Evolutionary conservation across 2,329 filamentous ascomycete genomes (phyloP).

Genomic region (Epichloe elymi): DNA sequence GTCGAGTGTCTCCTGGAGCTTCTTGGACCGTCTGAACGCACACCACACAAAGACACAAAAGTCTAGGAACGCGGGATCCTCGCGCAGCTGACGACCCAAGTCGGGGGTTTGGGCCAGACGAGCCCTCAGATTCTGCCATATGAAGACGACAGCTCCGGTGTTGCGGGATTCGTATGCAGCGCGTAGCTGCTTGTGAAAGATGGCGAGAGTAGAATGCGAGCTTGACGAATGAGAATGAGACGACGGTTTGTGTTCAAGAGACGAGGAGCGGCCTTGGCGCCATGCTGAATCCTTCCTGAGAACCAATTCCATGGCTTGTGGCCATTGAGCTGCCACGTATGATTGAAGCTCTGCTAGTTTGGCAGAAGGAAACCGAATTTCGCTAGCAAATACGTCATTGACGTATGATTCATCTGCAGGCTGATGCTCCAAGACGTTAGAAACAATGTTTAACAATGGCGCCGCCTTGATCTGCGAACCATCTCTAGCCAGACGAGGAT

Average conservation of each 20-base stretch:
- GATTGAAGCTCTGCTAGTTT: conserved; percentile 11
- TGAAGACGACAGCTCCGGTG: conserved; percentile 13
- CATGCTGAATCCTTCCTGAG: conserved; percentile 11
- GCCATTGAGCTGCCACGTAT: conserved; percentile 19
- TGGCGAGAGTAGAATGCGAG: conserved; percentile 3
- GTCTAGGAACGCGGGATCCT: conserved; percentile 23
- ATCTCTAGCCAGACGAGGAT: conserved; percentile 10
- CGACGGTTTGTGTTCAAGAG: not conserved
- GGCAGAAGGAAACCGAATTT: conserved; percentile 7
- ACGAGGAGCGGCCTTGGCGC: conserved; percentile 6
- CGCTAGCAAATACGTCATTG: conserved; percentile 8
- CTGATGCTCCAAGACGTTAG: conserved; percentile 10
- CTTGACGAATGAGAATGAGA: not conserved
- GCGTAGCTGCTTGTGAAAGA: conserved; percentile 18
- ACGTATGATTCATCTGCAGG: conserved; percentile 11
- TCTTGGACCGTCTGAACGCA: conserved; percentile 16
- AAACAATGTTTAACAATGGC: conserved; percentile 18
- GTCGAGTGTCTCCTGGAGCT: conserved; percentile 24
- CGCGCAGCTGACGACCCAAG: conserved; percentile 17
- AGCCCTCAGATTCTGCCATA: conserved; percentile 22
- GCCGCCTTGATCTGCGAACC: conserved; percentile 10
- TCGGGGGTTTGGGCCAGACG: conserved; percentile 12
- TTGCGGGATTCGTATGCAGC: conserved; percentile 18
- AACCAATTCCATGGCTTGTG: conserved; percentile 13
- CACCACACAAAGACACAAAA: conserved; percentile 29